A percentile compares a stretch with the other conserved stretches of the same genome.
These are phyloP conservation scores for Ustilago xerochloae DNA, from an alignment of 1,284 basidiomycete genomes.

Conservation along the genomic window DNA sequence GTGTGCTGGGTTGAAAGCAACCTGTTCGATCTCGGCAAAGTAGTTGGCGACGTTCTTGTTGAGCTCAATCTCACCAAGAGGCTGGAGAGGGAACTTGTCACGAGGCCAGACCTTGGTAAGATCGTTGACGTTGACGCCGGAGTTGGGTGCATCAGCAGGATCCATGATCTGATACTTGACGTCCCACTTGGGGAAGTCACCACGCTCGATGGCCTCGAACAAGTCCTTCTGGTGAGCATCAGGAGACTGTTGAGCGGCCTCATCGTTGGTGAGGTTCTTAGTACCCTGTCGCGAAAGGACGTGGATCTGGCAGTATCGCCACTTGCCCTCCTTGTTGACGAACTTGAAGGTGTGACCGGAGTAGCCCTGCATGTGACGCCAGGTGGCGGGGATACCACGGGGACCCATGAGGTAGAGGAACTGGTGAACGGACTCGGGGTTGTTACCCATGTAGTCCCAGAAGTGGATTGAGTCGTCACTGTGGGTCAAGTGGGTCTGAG, in stretches of 20 bases:
- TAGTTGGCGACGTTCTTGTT: conserved; percentile 61
- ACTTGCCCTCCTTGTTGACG: conserved; percentile 52
- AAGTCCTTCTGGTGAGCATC: conserved; percentile 59
- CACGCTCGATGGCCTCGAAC: conserved; percentile 59
- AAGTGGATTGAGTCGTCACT: conserved; percentile 40
- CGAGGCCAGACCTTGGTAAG: conserved; percentile 55
- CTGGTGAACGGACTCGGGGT: conserved; percentile 51
- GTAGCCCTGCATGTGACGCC: conserved; percentile 54
- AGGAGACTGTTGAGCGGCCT: conserved; percentile 41
- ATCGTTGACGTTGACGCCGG: conserved; percentile 54
- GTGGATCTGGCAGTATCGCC: conserved; percentile 58
- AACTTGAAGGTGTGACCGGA: conserved; percentile 59
- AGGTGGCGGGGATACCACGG: conserved; percentile 46
- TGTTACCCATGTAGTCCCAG: conserved; percentile 54
- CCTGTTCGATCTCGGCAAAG: conserved; percentile 62
- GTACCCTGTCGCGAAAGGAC: conserved; percentile 52
- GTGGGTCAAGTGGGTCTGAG: conserved; percentile 47
- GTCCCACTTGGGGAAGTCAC: conserved; percentile 63
- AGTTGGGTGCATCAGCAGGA: conserved; percentile 29
- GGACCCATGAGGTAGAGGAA: conserved; percentile 52
- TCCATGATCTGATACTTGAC: conserved; percentile 59
- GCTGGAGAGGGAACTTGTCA: conserved; percentile 53
- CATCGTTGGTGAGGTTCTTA: conserved; percentile 42
- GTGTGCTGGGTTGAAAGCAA: conserved; percentile 55
- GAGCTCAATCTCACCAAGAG: conserved; percentile 56